Base-by-base conservation (phyloP, 306 rosid species). In the Abrus pulchellus region DNA sequence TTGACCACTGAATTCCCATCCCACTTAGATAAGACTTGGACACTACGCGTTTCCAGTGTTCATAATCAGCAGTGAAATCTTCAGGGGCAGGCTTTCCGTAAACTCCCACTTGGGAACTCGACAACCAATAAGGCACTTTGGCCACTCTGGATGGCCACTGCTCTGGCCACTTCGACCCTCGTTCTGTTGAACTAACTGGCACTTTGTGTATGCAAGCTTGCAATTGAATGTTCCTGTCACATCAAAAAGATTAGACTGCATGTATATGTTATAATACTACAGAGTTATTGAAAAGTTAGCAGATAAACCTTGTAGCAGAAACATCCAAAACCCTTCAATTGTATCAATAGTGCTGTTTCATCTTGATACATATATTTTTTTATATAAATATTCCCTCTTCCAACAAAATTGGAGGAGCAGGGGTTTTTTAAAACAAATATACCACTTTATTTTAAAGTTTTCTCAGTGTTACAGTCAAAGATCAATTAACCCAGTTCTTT, bases 61-160 rank as follows among this genome's bases (percentile, higher is more conserved):
- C 78, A 76, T 92, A 53, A 79, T 96, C 99, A 56, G 93, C 76
- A 62, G 90, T 32, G 81, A 93, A 96, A 89, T 96, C 99, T 80
- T 92, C 97, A 8, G 98, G 97, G 55, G 99, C 98, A 11, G 99
- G 83, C 87, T 92, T 93, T 67, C 99, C 99, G 54, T 96, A 96
- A 81, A 93, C 98, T 82, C 99, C 99, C 66, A 85, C 92, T 79
- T 93, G 97, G 80, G 97, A 90, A 80, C 90, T 88, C 65, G 76
- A 85, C 88, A 96, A 84, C 99, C 99, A 96, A 75, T 92, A 91
- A 13, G 99, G 99, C 68, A 92, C 57, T 75, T 85, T 90, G 83
- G 87, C 87, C 88, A 90, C 81, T 84, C 99, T 89, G 40, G 88
- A 81, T 27, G 97, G 97, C 99, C 99, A 96, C 84, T 86, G 90